Evolutionary conservation across 805 yeast genomes (phyloP).

Genomic region (Sugiyamaella valdiviana): DNA sequence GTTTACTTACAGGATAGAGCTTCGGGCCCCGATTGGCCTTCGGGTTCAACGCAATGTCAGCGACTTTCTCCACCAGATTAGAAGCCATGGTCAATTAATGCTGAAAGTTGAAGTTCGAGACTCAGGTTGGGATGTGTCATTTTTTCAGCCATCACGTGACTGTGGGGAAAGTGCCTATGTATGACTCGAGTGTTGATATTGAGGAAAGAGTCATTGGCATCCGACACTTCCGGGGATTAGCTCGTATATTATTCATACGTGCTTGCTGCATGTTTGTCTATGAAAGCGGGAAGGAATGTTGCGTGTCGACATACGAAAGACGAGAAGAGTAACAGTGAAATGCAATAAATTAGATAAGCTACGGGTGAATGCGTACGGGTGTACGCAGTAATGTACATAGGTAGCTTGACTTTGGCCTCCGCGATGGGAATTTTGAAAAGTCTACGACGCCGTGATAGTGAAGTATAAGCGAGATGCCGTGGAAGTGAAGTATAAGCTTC

Average conservation of each 20-base stretch:
- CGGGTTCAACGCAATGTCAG: constrained; percentile 7
- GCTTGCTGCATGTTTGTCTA: too few species aligned
- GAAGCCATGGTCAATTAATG: background rate
- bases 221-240: too few species aligned
- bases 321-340: background rate
- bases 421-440: too few species aligned
- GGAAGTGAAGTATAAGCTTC: too few species aligned
- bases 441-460: too few species aligned
- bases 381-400: too few species aligned
- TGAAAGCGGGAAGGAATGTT: too few species aligned
- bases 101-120: background rate
- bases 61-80: constrained; percentile 11
- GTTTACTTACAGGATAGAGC: constrained; percentile 15
- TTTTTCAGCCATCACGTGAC: background rate
- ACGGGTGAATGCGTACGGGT: too few species aligned
- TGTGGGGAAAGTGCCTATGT: background rate
- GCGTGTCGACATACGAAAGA: background rate
- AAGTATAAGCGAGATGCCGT: too few species aligned
- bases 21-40: constrained; percentile 6
- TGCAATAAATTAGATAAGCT: background rate
- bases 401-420: too few species aligned
- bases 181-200: background rate
- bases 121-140: background rate
- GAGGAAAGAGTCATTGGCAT: background rate
- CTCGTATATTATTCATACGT: too few species aligned